Evolutionary conservation across 1,139 yeast species (phyloP).

Genomic region (Magnusiomyces tetraspermus): DNA sequence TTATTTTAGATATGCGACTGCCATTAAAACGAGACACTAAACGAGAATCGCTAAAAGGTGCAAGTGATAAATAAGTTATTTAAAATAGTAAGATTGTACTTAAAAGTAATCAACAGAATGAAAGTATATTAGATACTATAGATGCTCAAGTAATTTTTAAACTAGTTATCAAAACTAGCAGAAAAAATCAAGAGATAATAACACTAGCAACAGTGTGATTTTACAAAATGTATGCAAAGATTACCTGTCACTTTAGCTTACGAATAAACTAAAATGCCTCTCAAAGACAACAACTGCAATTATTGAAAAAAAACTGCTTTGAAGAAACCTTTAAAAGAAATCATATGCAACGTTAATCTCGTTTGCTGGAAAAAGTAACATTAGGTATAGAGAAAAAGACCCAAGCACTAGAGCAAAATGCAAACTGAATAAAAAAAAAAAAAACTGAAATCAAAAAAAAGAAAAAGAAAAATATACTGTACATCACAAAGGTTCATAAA

Average conservation of each 20-base stretch:
- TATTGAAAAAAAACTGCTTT: background rate
- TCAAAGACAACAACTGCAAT: background rate
- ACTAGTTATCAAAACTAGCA: no score
- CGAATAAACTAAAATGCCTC: background rate
- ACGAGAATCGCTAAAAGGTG: conserved; percentile 23
- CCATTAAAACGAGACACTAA: conserved; percentile 48
- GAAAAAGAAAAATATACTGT: no score
- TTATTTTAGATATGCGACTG: conserved; percentile 33
- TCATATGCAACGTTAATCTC: background rate
- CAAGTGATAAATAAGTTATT: conserved; percentile 11
- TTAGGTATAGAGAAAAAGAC: background rate
- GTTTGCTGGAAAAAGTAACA: conserved; percentile 5
- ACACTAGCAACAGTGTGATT: no score
- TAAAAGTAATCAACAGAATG: no score
- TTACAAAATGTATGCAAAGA: background rate
- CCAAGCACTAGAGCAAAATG: conserved; percentile 5
- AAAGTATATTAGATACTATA: no score
- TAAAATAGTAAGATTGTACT: no score
- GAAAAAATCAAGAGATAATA: background rate
- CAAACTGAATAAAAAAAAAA: conserved; percentile 1
- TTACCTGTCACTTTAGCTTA: background rate
- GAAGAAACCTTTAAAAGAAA: background rate
- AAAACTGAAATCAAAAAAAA: no score
- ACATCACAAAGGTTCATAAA: background rate
- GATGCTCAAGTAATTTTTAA: no score